Percentiles rank a stretch among this genome's conserved stretches.
Evolutionary conservation across 2,329 filamentous ascomycete genomes (phyloP).

Genomic region (Pseudogymnoascus sp.): DNA sequence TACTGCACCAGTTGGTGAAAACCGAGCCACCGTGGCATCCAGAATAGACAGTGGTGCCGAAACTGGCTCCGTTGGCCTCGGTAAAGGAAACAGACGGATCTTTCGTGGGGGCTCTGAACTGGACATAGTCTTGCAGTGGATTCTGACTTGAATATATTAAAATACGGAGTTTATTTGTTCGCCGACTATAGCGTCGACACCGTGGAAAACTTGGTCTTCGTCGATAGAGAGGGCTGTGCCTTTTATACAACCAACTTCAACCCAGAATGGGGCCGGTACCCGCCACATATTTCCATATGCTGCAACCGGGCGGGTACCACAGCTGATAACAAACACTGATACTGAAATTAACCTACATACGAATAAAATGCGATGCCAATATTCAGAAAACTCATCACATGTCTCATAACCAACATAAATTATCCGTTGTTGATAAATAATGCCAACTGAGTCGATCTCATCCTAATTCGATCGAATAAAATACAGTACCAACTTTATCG

Average conservation of each 20-base stretch:
- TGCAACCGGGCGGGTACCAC: not conserved
- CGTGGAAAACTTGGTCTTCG: not conserved
- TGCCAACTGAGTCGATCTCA: not conserved
- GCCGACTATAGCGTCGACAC: not conserved
- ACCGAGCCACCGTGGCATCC: slow-evolving; percentile 37
- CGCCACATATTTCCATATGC: not conserved
- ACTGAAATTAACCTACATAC: not conserved
- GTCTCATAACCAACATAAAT: not conserved
- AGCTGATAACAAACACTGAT: not conserved
- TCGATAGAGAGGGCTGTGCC: not conserved
- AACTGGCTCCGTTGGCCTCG: not conserved
- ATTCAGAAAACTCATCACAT: not conserved
- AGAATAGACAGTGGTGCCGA: slow-evolving; percentile 33
- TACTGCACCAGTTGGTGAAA: slow-evolving; percentile 34
- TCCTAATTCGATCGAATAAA: not conserved
- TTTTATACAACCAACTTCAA: not conserved
- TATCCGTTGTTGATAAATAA: not conserved
- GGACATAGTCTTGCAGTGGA: not conserved
- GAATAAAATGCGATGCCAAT: not conserved
- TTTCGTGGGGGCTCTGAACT: too few relatives aligned
- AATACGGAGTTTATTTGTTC: not conserved
- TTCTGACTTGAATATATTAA: not conserved
- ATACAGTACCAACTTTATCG: not conserved
- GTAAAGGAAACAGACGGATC: not conserved
- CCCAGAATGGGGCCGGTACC: not conserved